Percentiles rank a stretch among this genome's conserved stretches.
phyloP scores from a whole-genome alignment of 768 basidiomycete species.

The Leucosporidium yakuticum region DNA sequence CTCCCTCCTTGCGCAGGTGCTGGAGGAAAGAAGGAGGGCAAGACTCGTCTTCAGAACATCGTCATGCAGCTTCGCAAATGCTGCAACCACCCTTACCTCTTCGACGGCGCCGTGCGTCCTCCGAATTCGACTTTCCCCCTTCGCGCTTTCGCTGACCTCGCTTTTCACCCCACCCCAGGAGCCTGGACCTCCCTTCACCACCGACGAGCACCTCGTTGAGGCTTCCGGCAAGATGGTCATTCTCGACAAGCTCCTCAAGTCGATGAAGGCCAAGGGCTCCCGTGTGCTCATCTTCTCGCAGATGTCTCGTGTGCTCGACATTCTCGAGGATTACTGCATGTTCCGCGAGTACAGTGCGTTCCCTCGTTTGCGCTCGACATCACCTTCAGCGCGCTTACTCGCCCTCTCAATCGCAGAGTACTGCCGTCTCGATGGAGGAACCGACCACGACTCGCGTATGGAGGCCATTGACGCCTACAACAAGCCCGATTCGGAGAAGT shows the following conservation, averaged over 20 bases:
- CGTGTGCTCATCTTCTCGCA: constrained; percentile 96
- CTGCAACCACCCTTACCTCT: constrained; percentile 76
- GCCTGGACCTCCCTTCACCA: constrained; percentile 96
- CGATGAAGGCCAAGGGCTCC: constrained; percentile 88
- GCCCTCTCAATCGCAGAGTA: constrained; percentile 53
- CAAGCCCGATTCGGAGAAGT: constrained; percentile 85
- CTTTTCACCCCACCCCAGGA: constrained; percentile 52
- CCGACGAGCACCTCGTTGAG: constrained; percentile 89
- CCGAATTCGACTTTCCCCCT: background rate
- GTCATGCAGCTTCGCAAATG: constrained; percentile 90
- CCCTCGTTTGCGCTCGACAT: constrained; percentile 19
- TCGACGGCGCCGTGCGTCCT: constrained; percentile 72
- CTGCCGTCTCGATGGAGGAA: constrained; percentile 92
- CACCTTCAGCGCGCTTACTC: background rate
- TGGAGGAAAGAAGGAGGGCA: constrained; percentile 96
- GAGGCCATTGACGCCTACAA: constrained; percentile 96
- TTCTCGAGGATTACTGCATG: constrained; percentile 92
- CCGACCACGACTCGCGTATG: constrained; percentile 94
- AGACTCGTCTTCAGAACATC: constrained; percentile 95
- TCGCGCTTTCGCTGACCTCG: background rate
- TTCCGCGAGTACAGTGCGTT: constrained; percentile 78
- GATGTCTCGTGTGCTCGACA: constrained; percentile 98
- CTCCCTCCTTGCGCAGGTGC: constrained; percentile 52
- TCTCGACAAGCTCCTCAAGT: constrained; percentile 80
- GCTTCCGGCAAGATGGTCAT: constrained; percentile 98